Evolutionary conservation across 139 green algal species (phyloP), one percentile per base, ranked within the genome.

Genomic region (Micractinium sp.): DNA sequence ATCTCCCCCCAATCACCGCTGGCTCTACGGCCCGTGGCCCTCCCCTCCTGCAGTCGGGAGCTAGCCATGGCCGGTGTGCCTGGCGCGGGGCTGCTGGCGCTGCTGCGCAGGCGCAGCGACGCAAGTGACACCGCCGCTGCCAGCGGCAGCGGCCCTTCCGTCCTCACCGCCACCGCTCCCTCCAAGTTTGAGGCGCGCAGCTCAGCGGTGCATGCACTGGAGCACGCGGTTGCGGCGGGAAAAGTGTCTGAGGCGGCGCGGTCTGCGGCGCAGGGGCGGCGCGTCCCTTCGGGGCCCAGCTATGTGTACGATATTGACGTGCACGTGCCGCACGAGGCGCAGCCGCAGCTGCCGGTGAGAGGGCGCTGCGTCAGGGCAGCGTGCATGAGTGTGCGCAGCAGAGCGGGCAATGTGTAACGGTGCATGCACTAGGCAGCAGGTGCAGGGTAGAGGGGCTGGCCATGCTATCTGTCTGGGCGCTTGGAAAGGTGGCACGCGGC

Each of bases 341-440:
- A 92, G 79, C 85, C 91, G 22, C 88, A 95, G 82, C 92, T 96
- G 82, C 89, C 93, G 85, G 93, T 94, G 36, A 16, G 82, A 60
- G 27, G 1, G 36, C 82, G 16, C 35, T 1, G 27, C 82, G 39
- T 67, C 22, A n/a, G 5, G 33, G 73, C 73, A 39, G 73, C 33
- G 14, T 53, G 74, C 18, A 36, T 13, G 29, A 18, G 29, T 75
- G 67, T 31, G n/a, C 12, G 12, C 73, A 0, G n/a, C 73, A 13
- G 69, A 3, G 27, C 16, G 27, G 36, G 69, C 69, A 38, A 15
- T 2, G 20, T 36, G 69, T 73, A 38, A 36, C 2, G 16, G 27
- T 77, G 71, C 71, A 36, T 2, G 71, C 71, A 77, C 14, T 16
- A 14, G 71, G 71, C 31, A 36, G 71, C 27, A 36, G 29, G 20